phyloP scores from a whole-genome alignment of 495 filamentous ascomycete genomes.

The Penicillium simplicissimum region DNA sequence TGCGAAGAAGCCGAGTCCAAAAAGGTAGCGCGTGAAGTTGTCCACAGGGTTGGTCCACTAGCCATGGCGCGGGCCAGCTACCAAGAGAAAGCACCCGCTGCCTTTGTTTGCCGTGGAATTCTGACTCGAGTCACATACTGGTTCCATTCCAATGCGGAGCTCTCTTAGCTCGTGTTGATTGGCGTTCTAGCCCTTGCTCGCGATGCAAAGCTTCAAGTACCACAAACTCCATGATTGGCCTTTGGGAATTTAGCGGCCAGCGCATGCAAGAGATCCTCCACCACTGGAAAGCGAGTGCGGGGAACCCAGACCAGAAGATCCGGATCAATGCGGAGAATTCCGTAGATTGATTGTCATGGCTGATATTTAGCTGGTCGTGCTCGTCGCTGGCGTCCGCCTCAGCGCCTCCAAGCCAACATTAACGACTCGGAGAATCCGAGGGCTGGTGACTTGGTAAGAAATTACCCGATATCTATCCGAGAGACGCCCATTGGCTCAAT shows the following conservation, averaged over 20 bases:
- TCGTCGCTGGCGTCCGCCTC: neutral
- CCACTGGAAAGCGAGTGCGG: constrained; percentile 22
- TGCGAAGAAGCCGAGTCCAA: constrained; percentile 13
- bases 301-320: neutral
- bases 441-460: neutral
- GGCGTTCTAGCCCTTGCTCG: neutral
- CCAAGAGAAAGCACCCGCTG: constrained; percentile 13
- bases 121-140: constrained; percentile 20
- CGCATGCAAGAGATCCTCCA: constrained; percentile 17
- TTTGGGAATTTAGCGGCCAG: neutral
- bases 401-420: constrained; percentile 4
- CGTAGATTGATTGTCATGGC: neutral
- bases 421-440: neutral
- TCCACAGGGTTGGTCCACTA: neutral
- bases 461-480: constrained; percentile 12
- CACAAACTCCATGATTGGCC: neutral
- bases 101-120: neutral
- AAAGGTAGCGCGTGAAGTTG: constrained; percentile 9
- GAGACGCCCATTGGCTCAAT: neutral
- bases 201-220: neutral
- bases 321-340: neutral
- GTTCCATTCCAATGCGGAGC: neutral
- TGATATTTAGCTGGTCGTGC: neutral
- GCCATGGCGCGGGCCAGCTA: constrained; percentile 1
- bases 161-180: neutral